phyloP scores from a whole-genome alignment of 176 grass and related monocot species.

The Carex cristatella region DNA sequence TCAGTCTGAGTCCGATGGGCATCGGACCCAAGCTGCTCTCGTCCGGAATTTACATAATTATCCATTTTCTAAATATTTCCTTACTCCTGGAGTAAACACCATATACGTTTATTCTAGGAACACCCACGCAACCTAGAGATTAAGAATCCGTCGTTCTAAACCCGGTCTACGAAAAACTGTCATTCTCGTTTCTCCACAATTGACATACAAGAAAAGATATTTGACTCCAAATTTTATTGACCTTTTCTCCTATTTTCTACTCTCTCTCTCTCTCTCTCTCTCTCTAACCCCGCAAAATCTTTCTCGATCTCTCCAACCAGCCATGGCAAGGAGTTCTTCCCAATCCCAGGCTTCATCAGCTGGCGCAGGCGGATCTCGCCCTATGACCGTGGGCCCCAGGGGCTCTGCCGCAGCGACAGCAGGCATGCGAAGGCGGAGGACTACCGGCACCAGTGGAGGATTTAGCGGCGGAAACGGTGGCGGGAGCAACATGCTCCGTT shows the following conservation, averaged over 20 bases:
- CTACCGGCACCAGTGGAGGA: conserved; percentile 13
- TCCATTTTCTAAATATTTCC: neutral
- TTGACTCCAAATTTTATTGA: neutral
- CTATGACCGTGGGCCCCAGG: conserved; percentile 48
- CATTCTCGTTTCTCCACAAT: neutral
- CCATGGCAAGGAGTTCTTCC: conserved; percentile 64
- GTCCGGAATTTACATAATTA: neutral
- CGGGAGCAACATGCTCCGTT: conserved; percentile 76
- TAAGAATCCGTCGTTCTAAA: neutral
- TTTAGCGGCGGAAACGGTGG: conserved; percentile 33
- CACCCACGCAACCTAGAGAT: neutral
- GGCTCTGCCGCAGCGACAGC: conserved; percentile 61
- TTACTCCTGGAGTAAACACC: neutral
- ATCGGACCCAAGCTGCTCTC: no score
- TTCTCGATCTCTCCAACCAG: conserved; percentile 4
- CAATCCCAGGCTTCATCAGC: conserved; percentile 66
- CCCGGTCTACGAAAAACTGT: neutral
- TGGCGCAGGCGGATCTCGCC: conserved; percentile 30
- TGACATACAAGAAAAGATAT: neutral
- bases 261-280: neutral
- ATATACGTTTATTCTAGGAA: neutral
- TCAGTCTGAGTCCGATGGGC: no score
- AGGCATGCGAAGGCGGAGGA: conserved; percentile 47
- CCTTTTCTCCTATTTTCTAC: neutral
- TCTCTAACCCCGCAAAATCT: neutral